A percentile compares a stretch with the other conserved stretches of the same genome.
Conservation (phyloP, 805 yeast genomes). For the Hyphopichia homilentoma region DNA sequence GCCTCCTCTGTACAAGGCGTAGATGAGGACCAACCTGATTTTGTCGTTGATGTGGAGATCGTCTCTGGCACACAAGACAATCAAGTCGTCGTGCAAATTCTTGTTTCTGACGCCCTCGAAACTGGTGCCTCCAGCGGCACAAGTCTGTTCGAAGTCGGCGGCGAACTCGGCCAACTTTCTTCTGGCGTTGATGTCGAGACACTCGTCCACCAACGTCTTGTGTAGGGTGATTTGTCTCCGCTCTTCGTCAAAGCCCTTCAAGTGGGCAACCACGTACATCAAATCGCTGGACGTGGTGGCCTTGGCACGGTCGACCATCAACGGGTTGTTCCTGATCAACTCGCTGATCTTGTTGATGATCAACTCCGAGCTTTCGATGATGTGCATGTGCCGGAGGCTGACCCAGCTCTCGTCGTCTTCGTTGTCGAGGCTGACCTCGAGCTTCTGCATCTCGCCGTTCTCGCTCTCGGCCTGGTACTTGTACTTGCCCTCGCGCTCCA, state of each 20-base stretch:
- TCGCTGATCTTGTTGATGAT: constrained; percentile 58
- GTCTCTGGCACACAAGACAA: constrained; percentile 49
- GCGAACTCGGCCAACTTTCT: constrained; percentile 59
- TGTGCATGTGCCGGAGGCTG: constrained; percentile 67
- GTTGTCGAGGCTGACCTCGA: constrained; percentile 43
- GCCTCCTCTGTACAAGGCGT: constrained; percentile 81
- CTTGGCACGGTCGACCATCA: constrained; percentile 63
- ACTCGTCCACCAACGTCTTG: constrained; percentile 59
- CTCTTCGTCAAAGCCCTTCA: constrained; percentile 65
- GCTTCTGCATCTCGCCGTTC: constrained; percentile 29
- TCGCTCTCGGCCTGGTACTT: constrained; percentile 56
- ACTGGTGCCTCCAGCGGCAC: constrained; percentile 68
- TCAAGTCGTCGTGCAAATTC: constrained; percentile 57
- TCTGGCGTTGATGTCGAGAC: constrained; percentile 56
- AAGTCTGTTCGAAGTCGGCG: constrained; percentile 82
- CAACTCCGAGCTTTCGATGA: constrained; percentile 66
- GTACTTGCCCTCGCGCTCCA: constrained; percentile 43
- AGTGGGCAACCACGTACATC: constrained; percentile 68
- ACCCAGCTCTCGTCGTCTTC: constrained; percentile 74
- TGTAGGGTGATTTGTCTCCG: constrained; percentile 58
- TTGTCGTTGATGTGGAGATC: constrained; percentile 60
- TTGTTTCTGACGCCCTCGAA: constrained; percentile 63
- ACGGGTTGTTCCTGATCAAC: constrained; percentile 68
- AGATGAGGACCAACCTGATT: constrained; percentile 67
- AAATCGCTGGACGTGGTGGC: constrained; percentile 68